Evolutionary conservation across 164 flowering plant genomes (phyloP), one percentile per base, ranked within the genome.

Genomic region (Liquidambar formosana): DNA sequence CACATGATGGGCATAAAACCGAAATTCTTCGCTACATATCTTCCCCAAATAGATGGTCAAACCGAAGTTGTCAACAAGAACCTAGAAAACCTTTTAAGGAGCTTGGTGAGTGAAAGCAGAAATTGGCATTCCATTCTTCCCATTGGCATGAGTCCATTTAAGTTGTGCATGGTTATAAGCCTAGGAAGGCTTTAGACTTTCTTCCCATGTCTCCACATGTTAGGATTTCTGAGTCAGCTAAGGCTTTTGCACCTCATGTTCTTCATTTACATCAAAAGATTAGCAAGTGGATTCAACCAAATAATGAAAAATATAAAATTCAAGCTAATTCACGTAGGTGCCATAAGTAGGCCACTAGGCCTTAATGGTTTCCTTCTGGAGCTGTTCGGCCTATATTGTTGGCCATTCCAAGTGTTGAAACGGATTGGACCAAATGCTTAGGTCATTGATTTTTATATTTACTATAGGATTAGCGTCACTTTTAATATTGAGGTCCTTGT

Each of bases 21-120:
- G 1, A n/a, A 61, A 8, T 61, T 38, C 22, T 38, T 23, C 13
- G 8, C 15, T 4, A 21, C 52, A 0, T 62, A 23, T 59, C 64
- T 48, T n/a, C 71, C 58, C 8, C 46, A 68, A 15, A 48, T 58
- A 0, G 57, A 74, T 19, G 69, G 75, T 2, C 75, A 72, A 38
- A 26, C 67, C 0, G 63, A 68, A 4, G 64, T 44, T 1, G 52
- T 63, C 8, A 74, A 74, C 21, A 12, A 23, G 0, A 19, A 26
- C 11, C 16, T 63, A 12, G 67, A 62, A n/a, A 26, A 22, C 11
- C 47, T 62, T n/a, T 28, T 73, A 1, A 38, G 57, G 10, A 13
- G 63, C 16, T 61, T 73, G 4, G 41, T 45, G 2, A 18, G 61
- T 21, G 54, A 52, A 2, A 12, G 51, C 9, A 51, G 38, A 19